Conservation (phyloP, 192 early-diverging fungal species). For the Umbelopsis sp. region DNA sequence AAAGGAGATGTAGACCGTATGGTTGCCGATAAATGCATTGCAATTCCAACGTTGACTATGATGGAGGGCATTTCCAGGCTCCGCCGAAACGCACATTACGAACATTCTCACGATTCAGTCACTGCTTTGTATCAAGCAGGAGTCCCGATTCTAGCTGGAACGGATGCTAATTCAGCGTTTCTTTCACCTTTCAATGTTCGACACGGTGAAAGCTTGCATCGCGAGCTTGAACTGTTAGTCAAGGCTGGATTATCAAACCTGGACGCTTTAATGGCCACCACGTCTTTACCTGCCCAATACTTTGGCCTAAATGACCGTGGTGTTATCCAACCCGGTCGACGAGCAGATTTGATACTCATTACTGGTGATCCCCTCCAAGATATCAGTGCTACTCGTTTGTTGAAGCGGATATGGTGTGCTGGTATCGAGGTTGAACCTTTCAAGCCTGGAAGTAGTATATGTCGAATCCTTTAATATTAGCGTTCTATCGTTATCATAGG, state of each 20-base stretch:
- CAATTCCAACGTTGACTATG: slow-evolving; percentile 13
- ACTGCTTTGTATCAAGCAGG: not conserved
- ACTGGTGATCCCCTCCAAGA: slow-evolving; percentile 13
- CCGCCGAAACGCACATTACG: not conserved
- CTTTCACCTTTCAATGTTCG: not conserved
- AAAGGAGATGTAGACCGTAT: not conserved
- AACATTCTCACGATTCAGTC: not conserved
- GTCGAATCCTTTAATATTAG: no score
- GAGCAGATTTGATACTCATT: slow-evolving; percentile 19
- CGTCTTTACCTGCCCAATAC: slow-evolving; percentile 7
- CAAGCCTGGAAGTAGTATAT: no score
- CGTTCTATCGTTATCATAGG: no score
- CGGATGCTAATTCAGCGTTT: not conserved
- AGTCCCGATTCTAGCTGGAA: not conserved
- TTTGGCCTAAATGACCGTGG: slow-evolving; percentile 19
- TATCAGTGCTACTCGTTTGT: not conserved
- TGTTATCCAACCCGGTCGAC: slow-evolving; percentile 19
- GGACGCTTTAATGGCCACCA: slow-evolving; percentile 7
- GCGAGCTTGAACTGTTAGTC: slow-evolving; percentile 9
- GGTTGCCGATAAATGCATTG: not conserved
- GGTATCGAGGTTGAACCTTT: not conserved
- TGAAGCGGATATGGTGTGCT: slow-evolving; percentile 1
- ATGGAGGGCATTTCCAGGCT: not conserved
- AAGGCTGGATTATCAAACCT: not conserved
- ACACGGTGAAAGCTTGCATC: slow-evolving; percentile 11